Conservation (phyloP, 2,329 filamentous ascomycete genomes). For the Paradendryphiella salina region DNA sequence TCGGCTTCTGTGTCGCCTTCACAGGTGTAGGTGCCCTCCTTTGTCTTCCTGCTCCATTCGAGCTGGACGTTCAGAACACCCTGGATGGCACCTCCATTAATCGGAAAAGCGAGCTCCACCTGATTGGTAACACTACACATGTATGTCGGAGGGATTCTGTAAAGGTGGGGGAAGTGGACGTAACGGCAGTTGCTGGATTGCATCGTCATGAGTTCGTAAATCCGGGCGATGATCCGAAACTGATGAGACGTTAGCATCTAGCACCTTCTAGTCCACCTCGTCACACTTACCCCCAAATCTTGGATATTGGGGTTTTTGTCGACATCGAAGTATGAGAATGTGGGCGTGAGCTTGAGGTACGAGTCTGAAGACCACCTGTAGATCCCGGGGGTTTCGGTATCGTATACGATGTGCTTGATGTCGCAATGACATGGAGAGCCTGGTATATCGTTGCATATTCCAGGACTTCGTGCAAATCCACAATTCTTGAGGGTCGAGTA, state of each 20-base stretch:
- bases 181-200: neutral
- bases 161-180: neutral
- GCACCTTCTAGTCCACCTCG: too few relatives aligned
- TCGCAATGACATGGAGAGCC: neutral
- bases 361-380: neutral
- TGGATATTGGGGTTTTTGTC: neutral
- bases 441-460: too few relatives aligned
- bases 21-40: neutral
- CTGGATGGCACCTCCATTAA: slow-evolving; percentile 6
- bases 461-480: neutral
- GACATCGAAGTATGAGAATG: neutral
- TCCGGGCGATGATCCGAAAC: slow-evolving; percentile 6
- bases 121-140: slow-evolving; percentile 2
- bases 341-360: neutral
- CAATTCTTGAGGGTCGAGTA: slow-evolving; percentile 2
- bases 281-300: neutral
- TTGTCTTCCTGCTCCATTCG: slow-evolving; percentile 1
- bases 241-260: neutral
- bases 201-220: slow-evolving; percentile 4
- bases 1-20: neutral
- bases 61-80: slow-evolving; percentile 3
- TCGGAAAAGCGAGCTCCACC: neutral
- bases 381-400: neutral
- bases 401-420: neutral
- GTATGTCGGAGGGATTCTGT: neutral